Base-by-base conservation (phyloP, 2,329 filamentous ascomycete species). In the Daldinia eschscholtzii region DNA sequence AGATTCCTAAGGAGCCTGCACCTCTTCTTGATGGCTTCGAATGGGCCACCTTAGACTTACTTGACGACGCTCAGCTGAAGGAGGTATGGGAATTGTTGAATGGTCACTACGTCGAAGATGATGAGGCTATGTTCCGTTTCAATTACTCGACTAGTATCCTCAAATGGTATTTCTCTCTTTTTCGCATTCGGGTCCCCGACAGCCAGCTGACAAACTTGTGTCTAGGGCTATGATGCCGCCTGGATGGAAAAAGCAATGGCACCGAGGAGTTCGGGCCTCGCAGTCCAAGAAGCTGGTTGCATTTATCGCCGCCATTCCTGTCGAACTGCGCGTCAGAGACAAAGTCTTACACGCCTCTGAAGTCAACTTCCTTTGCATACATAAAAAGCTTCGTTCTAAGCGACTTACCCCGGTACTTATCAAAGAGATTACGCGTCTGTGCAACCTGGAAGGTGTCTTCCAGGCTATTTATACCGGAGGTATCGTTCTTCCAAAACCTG, bases 281-380 rank as follows among this genome's bases (percentile, higher is more conserved):
- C 88, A 92, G 73, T 97, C 93, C 44, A 89, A 89, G 76, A 97
- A 95, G 78, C 89, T 99, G 15, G 94, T 98, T 58, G 96, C 94
- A 63, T 98, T 97, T 81, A 98, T 99, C 78, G 97, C 94, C 44
- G 96, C 94, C 74, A 93, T 98, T 52, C 96, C 96, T 0, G 91
- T 96, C 67, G 87, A 91, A 72, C 85, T 99, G 64, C 90, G 92
- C 59, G 90, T 99, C 48, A 92, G 94, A 71, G 85, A 91, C 67
- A 92, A 92, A 67, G 83, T 88, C 64, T 82, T 99, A 67, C 88
- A 90, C 70, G 91, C 92, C 73, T 94, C 93, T 56, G 96, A 99
- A 80, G 96, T 99, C 82, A 99, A 99, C 84, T 99, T 98, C 82
- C 90, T 99, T 73, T 97, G 94, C 77, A 91, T 99, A 62, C 96